These are phyloP conservation scores for barley (Hordeum vulgare) DNA, from an alignment of 176 grass and related monocot species.

Conservation along the genomic window DNA sequence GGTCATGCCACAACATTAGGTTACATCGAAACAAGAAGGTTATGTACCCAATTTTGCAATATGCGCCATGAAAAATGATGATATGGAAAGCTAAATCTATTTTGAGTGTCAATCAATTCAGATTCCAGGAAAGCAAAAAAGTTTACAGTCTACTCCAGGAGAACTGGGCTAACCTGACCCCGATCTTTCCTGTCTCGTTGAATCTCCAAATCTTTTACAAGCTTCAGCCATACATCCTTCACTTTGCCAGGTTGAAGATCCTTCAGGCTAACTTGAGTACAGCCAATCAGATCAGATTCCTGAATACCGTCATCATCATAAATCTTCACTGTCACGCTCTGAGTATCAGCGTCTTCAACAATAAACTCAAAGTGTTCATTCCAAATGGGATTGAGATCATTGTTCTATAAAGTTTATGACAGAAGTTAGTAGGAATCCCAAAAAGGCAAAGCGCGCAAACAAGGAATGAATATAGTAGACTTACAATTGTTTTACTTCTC, in stretches of 20 bases:
- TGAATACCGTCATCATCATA: conserved; percentile 94
- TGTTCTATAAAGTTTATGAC: conserved; percentile 43
- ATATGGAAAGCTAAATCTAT: not conserved
- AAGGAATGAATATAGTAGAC: conserved; percentile 12
- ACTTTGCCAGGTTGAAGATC: conserved; percentile 87
- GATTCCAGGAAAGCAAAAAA: not conserved
- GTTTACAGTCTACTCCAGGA: not conserved
- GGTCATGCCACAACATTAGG: not conserved
- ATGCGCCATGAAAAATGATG: not conserved
- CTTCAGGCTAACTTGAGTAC: conserved; percentile 68
- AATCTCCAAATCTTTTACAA: conserved; percentile 94
- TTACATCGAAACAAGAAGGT: not conserved
- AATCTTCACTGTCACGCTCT: conserved; percentile 79
- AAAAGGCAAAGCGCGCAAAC: not conserved
- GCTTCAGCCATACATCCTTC: conserved; percentile 95
- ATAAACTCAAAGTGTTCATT: conserved; percentile 95
- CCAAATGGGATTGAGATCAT: conserved; percentile 94
- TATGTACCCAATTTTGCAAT: not conserved
- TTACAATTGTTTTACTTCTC: conserved; percentile 98
- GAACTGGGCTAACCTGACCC: conserved; percentile 60
- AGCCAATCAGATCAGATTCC: conserved; percentile 89
- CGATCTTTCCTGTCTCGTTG: conserved; percentile 90
- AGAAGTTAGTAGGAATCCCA: not conserved
- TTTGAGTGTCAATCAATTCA: not conserved
- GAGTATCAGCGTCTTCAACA: conserved; percentile 78